Percentiles rank a stretch among this genome's conserved stretches.
These are phyloP conservation scores for Aspergillus quadrilineatus DNA, from an alignment of 2,329 filamentous ascomycete genomes.

Conservation along the genomic window DNA sequence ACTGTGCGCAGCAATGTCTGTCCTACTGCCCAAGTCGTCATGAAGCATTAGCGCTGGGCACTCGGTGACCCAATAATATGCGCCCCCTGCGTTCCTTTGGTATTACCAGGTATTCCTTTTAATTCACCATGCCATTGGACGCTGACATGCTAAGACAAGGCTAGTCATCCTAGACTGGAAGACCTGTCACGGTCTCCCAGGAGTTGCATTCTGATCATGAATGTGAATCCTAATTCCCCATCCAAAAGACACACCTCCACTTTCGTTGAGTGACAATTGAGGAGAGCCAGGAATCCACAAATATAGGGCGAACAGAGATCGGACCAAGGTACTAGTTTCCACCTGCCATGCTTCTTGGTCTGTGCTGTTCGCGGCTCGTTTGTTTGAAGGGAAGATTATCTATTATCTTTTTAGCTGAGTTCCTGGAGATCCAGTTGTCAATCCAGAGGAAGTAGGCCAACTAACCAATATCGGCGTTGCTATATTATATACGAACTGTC, in stretches of 20 bases:
- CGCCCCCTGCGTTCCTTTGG: background rate
- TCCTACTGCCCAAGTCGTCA: background rate
- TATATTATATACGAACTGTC: background rate
- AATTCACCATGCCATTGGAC: conserved; percentile 1
- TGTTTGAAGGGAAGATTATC: background rate
- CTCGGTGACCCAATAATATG: background rate
- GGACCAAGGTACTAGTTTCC: conserved; percentile 1
- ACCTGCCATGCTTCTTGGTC: background rate
- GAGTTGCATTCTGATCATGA: conserved; percentile 6
- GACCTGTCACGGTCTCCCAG: background rate
- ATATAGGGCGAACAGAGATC: background rate
- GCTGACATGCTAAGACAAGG: conserved; percentile 4
- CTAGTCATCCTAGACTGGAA: conserved; percentile 1
- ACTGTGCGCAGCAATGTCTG: background rate
- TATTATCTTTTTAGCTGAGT: background rate
- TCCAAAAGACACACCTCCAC: conserved; percentile 2
- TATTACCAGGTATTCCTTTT: conserved; percentile 4
- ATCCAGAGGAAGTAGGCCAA: background rate
- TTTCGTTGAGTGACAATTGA: background rate
- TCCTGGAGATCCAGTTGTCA: background rate
- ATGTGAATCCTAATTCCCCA: conserved; percentile 9
- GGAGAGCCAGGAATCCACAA: background rate
- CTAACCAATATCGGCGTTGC: background rate
- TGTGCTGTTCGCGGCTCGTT: conserved; percentile 1
- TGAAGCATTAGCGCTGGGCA: conserved; percentile 3